Base-by-base conservation (phyloP, 495 filamentous ascomycete species). In the Glonium stellatum region DNA sequence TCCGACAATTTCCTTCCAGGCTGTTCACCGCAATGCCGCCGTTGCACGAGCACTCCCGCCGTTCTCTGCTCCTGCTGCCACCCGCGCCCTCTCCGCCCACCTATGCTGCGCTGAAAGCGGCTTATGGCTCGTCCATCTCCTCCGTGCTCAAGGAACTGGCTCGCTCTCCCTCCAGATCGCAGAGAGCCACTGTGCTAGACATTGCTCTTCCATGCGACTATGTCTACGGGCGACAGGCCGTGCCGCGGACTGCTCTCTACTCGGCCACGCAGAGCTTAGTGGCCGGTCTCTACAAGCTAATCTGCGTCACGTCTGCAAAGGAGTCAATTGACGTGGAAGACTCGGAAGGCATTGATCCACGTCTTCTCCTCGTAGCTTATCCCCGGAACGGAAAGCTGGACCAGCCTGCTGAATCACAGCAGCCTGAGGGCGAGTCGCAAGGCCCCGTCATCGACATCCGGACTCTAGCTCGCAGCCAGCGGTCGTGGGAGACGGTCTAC, bases 271-370 rank as follows among this genome's bases (percentile, higher is more conserved):
- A 96, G 74, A 73, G 75, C 31, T 77, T 92, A 13, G 69, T 97
- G 22, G 87, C 87, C 21, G 82, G 80, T 54, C 66, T 96, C 58
- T 97, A 97, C 78, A 83, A 81, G 64, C 77, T 97, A 46, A 75
- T 93, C 66, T 82, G 84, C 39, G 74, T 84, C 53, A 74, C 89
- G 25, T 87, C 83, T 58, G 78, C 84, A 39, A 78, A 84, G 61
- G 72, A 82, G 12, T 74, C 75, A 19, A 75, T 85, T 58, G 76
- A 90, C 68, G 69, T 88, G 70, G 80, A 84, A 72, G 80, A 81
- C 21, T 80, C 84, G 11, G 82, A 82, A 21, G 87, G 89, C 25
- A 82, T 96, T 37, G 89, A 97, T 76, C 79, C 83, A 1, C 83
- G 92, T 12, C 76, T 96, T 35, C 54, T 96, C 23, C 77, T 95